Percentiles rank a stretch among this genome's conserved stretches.
Conservation (phyloP, 495 filamentous ascomycete species). For the Staphylotrichum longicolle region DNA sequence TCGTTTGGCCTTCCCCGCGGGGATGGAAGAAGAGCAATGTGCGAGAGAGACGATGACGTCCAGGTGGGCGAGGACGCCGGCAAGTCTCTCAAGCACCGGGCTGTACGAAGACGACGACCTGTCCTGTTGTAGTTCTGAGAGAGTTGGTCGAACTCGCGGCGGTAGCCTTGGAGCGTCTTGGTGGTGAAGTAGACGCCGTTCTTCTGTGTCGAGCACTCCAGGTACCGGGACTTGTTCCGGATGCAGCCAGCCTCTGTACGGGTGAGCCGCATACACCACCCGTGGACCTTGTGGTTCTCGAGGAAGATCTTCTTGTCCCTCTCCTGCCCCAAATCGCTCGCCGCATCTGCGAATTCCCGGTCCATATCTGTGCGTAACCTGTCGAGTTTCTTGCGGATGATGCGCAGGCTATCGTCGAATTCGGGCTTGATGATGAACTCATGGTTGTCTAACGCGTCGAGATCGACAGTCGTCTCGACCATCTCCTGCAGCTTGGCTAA, state of each 20-base stretch:
- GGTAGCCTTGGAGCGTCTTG: slow-evolving; percentile 71
- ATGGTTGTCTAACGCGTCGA: slow-evolving; percentile 92
- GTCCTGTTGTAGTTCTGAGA: slow-evolving; percentile 96
- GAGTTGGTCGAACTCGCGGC: slow-evolving; percentile 90
- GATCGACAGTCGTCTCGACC: slow-evolving; percentile 97
- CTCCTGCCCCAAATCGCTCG: slow-evolving; percentile 84
- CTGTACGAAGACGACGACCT: slow-evolving; percentile 94
- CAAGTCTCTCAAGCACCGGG: slow-evolving; percentile 87
- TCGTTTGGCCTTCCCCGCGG: slow-evolving; percentile 83
- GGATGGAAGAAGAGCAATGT: slow-evolving; percentile 90
- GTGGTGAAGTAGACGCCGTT: slow-evolving; percentile 99
- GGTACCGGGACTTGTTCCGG: slow-evolving; percentile 82
- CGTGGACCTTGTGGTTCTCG: slow-evolving; percentile 92
- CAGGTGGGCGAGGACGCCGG: slow-evolving; percentile 84
- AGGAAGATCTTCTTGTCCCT: slow-evolving; percentile 97
- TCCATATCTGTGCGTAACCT: slow-evolving; percentile 81
- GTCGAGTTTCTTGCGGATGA: slow-evolving; percentile 88
- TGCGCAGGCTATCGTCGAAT: slow-evolving; percentile 85
- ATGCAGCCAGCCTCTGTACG: slow-evolving; percentile 90
- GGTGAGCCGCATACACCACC: slow-evolving; percentile 95
- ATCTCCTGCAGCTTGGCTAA: slow-evolving; percentile 89
- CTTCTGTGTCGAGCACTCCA: slow-evolving; percentile 97
- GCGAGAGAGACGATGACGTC: slow-evolving; percentile 97
- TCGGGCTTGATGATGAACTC: slow-evolving; percentile 99
- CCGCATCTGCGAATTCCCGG: slow-evolving; percentile 71